Conservation (phyloP, 495 filamentous ascomycete genomes). For the Poronia punctata region DNA sequence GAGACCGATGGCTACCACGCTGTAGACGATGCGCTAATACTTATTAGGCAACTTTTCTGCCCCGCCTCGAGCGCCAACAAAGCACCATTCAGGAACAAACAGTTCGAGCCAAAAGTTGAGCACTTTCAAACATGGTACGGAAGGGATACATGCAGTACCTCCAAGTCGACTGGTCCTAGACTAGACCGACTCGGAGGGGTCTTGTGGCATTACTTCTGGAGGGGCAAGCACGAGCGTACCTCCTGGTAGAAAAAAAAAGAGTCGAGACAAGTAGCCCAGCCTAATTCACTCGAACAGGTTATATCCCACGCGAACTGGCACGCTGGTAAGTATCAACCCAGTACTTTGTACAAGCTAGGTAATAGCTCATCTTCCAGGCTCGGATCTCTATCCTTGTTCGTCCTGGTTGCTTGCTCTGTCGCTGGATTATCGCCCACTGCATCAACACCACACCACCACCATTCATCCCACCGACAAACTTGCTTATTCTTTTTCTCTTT, state of each 20-base stretch:
- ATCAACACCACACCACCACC: constrained; percentile 4
- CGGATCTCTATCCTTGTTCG: constrained; percentile 9
- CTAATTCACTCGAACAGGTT: no score
- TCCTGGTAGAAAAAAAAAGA: no score
- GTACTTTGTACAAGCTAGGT: constrained; percentile 7
- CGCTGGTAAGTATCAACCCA: no score
- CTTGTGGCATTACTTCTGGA: no score
- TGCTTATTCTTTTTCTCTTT: constrained; percentile 4
- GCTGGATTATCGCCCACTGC: not conserved
- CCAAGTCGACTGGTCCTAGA: not conserved
- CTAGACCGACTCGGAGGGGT: constrained; percentile 1
- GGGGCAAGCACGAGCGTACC: no score
- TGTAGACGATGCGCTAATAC: no score
- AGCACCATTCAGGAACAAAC: constrained; percentile 7
- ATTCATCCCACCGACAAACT: not conserved
- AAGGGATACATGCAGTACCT: no score
- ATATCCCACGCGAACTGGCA: no score
- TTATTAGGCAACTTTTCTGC: not conserved
- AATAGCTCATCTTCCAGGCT: constrained; percentile 6
- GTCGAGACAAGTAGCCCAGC: no score
- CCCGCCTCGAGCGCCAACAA: constrained; percentile 9
- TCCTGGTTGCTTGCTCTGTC: constrained; percentile 7
- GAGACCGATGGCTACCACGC: no score
- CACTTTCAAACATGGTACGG: not conserved
- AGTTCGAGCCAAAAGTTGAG: constrained; percentile 10